Conservation (phyloP, 139 green algal genomes). For the Nannochloris sp. region DNA sequence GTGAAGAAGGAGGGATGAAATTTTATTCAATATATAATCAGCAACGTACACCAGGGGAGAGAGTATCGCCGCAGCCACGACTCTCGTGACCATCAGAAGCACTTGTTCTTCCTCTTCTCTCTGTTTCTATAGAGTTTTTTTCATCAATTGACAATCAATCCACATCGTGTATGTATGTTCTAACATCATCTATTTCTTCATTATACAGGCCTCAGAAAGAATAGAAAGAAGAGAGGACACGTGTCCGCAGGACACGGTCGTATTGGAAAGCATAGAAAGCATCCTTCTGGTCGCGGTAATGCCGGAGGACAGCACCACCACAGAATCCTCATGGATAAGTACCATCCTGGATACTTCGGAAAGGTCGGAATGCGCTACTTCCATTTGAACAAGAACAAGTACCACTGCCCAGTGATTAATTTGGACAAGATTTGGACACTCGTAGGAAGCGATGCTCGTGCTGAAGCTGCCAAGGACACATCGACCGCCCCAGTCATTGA, state of each 20-base stretch:
- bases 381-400: conserved; percentile 91
- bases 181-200: background rate
- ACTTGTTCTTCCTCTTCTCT: no score
- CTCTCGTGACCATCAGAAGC: no score
- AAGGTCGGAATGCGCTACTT: conserved; percentile 99
- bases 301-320: conserved; percentile 99
- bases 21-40: no score
- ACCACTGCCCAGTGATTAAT: conserved; percentile 94
- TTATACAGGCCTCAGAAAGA: conserved; percentile 72
- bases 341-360: conserved; percentile 94
- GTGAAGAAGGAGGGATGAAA: no score
- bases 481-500: conserved; percentile 83
- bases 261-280: conserved; percentile 99
- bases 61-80: no score
- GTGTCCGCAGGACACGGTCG: conserved; percentile 94
- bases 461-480: conserved; percentile 64
- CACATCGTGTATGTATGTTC: no score
- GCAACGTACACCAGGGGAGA: no score
- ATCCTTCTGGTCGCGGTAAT: conserved; percentile 95
- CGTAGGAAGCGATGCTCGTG: conserved; percentile 62
- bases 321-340: conserved; percentile 97
- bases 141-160: no score
- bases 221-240: conserved; percentile 98
- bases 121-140: no score
- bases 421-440: conserved; percentile 96